Conservation (phyloP, 2,329 filamentous ascomycete species). For the Diaporthe nobilis region DNA sequence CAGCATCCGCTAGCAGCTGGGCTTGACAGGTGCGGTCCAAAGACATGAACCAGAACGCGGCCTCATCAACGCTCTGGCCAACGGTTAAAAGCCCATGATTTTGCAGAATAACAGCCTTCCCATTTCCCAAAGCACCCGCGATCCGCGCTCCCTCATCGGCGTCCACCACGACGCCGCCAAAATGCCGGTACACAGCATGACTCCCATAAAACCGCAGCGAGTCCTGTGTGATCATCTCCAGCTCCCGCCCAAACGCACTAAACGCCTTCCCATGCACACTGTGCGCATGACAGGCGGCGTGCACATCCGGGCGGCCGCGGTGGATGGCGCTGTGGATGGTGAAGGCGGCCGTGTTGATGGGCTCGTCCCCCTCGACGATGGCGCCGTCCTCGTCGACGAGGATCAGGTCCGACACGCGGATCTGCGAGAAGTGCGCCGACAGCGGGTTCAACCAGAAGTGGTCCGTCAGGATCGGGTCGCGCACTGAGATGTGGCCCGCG, state of each 20-base stretch:
- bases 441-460: slow-evolving; percentile 65
- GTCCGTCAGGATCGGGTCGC: slow-evolving; percentile 45
- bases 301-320: slow-evolving; percentile 74
- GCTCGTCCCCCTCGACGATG: slow-evolving; percentile 75
- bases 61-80: slow-evolving; percentile 79
- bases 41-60: slow-evolving; percentile 77
- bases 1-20: slow-evolving; percentile 74
- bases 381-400: slow-evolving; percentile 72
- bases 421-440: slow-evolving; percentile 74
- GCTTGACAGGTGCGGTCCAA: slow-evolving; percentile 77
- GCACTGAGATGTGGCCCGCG: slow-evolving; percentile 67
- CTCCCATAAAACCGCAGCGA: slow-evolving; percentile 74
- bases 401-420: slow-evolving; percentile 78
- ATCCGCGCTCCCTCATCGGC: slow-evolving; percentile 75
- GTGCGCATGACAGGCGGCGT: slow-evolving; percentile 79
- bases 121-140: slow-evolving; percentile 71
- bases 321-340: slow-evolving; percentile 78
- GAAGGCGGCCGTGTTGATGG: slow-evolving; percentile 78
- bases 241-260: slow-evolving; percentile 71
- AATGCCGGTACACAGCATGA: slow-evolving; percentile 75
- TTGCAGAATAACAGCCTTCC: slow-evolving; percentile 74
- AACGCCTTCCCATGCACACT: slow-evolving; percentile 76
- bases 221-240: slow-evolving; percentile 80
- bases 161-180: slow-evolving; percentile 67
- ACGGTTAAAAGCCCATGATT: slow-evolving; percentile 82